Evolutionary conservation across 768 basidiomycete genomes (phyloP), one percentile per base, ranked within the genome.

Genomic region (Tephrocybe sp.): DNA sequence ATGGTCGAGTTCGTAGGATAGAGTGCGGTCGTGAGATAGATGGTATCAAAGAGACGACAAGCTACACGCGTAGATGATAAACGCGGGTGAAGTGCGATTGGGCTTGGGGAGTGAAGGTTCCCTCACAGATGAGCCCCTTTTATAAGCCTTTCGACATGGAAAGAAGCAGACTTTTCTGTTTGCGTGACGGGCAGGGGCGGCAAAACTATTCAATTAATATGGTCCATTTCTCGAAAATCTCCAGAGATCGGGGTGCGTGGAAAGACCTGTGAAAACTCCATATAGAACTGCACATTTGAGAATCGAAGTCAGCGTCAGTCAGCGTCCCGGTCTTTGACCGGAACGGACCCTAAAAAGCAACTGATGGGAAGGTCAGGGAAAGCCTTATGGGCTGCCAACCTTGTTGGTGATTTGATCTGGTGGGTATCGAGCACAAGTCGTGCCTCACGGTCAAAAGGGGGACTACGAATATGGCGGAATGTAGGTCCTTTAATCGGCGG

Each of bases 241-340:
- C 45, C 34, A 31, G 32, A 44, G 45, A 56, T 56, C 48, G 45
- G 51, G n/a, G 30, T 13, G 19, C 39, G 32, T 33, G 35, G 12
- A 20, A 33, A 33, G 40, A 12, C 30, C 17, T 34, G 30, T 1
- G 31, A 26, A 39, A 32, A 48, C 44, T 47, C 55, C 51, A 50
- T 46, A 49, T 53, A 46, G 51, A 56, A 45, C 22, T 8, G 19
- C 20, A 48, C 50, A 17, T 20, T 42, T 51, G 41, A 20, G 17
- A 19, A 32, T 35, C 22, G 6, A 50, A 47, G 48, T 45, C 48
- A 49, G 48, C 35, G 48, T 36, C 48, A n/a, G n/a, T n/a, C n/a
- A n/a, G 12, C 19, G 45, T 26, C n/a, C n/a, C n/a, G n/a, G n/a
- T n/a, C 16, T 26, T 39, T 49, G 35, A 31, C 48, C 47, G 39